Percentiles rank a stretch among this genome's conserved stretches.
Evolutionary conservation across 73 alveolate genomes (phyloP).

Genomic region (Symbiodinium pilosum): DNA sequence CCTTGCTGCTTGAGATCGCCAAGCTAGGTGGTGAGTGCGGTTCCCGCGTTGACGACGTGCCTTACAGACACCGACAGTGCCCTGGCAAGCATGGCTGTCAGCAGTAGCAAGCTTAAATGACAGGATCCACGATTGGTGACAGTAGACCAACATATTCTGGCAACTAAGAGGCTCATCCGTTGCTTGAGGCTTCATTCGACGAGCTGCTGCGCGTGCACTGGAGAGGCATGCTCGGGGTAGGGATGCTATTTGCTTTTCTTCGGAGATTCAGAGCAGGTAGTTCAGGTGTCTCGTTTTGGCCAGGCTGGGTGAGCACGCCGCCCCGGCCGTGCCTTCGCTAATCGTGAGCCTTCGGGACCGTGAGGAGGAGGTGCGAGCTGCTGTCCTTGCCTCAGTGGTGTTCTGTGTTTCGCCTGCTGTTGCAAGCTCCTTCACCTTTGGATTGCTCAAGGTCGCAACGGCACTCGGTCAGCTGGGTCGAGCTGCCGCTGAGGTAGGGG

Average conservation of each 20-base stretch:
- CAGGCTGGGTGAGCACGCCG: constrained; percentile 85
- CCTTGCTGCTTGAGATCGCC: no score
- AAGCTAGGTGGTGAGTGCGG: constrained; percentile 64
- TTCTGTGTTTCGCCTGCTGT: no score
- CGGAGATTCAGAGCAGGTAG: not conserved
- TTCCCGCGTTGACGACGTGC: constrained; percentile 61
- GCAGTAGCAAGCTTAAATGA: no score
- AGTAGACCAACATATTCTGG: no score
- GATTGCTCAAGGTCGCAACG: constrained; percentile 82
- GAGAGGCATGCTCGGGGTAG: constrained; percentile 5
- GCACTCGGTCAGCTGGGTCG: constrained; percentile 81
- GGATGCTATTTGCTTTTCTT: not conserved
- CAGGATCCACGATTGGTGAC: no score
- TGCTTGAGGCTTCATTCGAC: constrained; percentile 24
- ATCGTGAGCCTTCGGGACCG: constrained; percentile 82
- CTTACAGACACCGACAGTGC: constrained; percentile 40
- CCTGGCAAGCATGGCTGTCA: not conserved
- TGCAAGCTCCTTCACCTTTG: no score
- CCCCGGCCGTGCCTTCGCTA: constrained; percentile 68
- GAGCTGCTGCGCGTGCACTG: constrained; percentile 73
- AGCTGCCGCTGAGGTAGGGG: constrained; percentile 58
- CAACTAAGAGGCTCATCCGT: not conserved
- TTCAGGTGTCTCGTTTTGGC: not conserved
- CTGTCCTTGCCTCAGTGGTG: not conserved
- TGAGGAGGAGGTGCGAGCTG: constrained; percentile 78